Percentiles rank a stretch among this genome's conserved stretches.
phyloP scores from a whole-genome alignment of 129 eudicot genomes.

The Flaveria brownii region DNA sequence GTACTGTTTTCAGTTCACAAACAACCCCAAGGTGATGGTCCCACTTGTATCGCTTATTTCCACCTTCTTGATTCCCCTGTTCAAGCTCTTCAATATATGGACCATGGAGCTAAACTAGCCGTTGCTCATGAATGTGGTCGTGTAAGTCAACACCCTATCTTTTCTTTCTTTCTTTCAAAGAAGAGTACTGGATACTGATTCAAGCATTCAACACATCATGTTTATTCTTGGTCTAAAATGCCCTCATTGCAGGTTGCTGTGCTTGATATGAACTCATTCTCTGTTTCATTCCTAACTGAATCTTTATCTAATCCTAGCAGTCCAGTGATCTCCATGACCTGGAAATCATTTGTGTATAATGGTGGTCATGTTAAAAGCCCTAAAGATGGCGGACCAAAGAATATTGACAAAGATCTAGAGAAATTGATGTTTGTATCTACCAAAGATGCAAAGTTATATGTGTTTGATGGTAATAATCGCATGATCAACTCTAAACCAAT shows the following conservation, averaged over 20 bases:
- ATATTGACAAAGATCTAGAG: slow-evolving; percentile 34
- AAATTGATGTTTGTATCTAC: slow-evolving; percentile 54
- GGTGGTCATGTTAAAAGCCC: slow-evolving; percentile 41
- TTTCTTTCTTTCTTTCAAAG: neutral
- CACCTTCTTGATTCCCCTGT: slow-evolving; percentile 56
- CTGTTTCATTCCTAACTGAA: slow-evolving; percentile 56
- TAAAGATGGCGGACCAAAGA: slow-evolving; percentile 40
- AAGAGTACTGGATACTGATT: neutral
- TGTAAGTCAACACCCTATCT: slow-evolving; percentile 46
- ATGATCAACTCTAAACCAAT: slow-evolving; percentile 54
- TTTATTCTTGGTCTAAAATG: slow-evolving; percentile 25
- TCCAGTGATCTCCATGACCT: slow-evolving; percentile 51
- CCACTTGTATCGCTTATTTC: slow-evolving; percentile 62
- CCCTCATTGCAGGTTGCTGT: slow-evolving; percentile 76
- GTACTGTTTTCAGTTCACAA: slow-evolving; percentile 49
- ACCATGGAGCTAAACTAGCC: slow-evolving; percentile 68
- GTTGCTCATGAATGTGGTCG: slow-evolving; percentile 71
- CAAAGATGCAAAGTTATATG: slow-evolving; percentile 62
- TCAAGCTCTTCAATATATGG: slow-evolving; percentile 58
- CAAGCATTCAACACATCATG: neutral
- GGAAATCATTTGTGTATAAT: slow-evolving; percentile 36
- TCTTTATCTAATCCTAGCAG: slow-evolving; percentile 41
- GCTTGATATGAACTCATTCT: slow-evolving; percentile 61
- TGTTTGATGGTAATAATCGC: slow-evolving; percentile 44
- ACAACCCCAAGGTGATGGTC: slow-evolving; percentile 54